Evolutionary conservation across 83 land plant genomes (phyloP).

Genomic region (Thuja plicata): DNA sequence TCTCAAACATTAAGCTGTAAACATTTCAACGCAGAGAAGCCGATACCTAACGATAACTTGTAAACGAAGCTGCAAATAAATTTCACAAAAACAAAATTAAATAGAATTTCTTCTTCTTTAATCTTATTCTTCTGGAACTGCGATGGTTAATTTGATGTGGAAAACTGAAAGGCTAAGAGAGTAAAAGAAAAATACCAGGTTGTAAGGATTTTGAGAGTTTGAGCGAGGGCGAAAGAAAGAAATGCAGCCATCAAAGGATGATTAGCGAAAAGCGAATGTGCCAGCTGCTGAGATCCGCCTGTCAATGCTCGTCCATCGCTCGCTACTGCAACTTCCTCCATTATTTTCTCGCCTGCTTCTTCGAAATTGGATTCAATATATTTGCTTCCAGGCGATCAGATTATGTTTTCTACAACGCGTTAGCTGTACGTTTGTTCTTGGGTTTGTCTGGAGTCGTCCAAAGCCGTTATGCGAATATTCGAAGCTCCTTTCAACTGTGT

Average conservation of each 20-base stretch:
- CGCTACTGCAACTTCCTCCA: constrained; percentile 9
- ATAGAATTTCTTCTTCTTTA: neutral
- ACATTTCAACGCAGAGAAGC: neutral
- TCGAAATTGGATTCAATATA: too few species aligned
- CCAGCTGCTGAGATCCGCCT: neutral
- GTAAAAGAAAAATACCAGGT: constrained; percentile 15
- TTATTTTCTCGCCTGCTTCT: neutral
- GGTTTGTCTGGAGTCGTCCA: too few species aligned
- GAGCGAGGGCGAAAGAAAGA: constrained; percentile 15
- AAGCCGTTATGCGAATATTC: too few species aligned
- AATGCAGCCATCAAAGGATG: constrained; percentile 9
- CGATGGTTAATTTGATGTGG: neutral
- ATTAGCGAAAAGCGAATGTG: constrained; percentile 4
- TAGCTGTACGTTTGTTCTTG: too few species aligned
- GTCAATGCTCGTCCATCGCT: constrained; percentile 1
- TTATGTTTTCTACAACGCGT: too few species aligned
- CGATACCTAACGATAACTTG: neutral
- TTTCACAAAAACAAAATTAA: neutral
- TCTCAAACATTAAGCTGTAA: neutral
- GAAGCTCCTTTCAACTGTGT: too few species aligned
- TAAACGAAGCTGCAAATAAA: neutral
- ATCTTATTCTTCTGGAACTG: neutral
- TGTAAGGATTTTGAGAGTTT: constrained; percentile 14
- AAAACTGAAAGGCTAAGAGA: neutral
- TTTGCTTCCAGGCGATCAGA: too few species aligned